Conservation (phyloP, 75 land plant species). For the Isoetes taiwanensis region DNA sequence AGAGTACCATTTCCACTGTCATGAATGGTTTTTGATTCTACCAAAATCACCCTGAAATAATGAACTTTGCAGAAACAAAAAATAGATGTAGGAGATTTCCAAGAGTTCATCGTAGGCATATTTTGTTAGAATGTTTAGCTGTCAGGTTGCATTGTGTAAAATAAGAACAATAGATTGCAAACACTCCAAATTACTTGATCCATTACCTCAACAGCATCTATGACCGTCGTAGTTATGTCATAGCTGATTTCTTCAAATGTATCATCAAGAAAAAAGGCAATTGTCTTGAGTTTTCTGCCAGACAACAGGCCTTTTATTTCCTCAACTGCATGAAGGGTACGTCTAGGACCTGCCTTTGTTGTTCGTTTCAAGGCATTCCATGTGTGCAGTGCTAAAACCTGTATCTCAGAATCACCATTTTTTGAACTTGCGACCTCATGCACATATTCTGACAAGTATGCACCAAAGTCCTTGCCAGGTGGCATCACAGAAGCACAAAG, state of each 20-base stretch:
- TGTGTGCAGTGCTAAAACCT: constrained; percentile 58
- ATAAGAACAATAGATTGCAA: neutral
- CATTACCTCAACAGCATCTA: constrained; percentile 90
- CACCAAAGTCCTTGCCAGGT: constrained; percentile 86
- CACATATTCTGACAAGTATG: constrained; percentile 81
- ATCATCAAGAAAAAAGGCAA: constrained; percentile 90
- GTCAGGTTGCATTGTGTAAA: too few relatives aligned
- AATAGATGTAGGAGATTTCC: too few relatives aligned
- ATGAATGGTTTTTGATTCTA: too few relatives aligned
- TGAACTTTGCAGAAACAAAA: too few relatives aligned
- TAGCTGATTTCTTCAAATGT: constrained; percentile 91
- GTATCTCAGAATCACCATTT: constrained; percentile 49
- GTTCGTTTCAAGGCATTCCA: constrained; percentile 80
- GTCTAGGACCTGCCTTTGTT: constrained; percentile 82
- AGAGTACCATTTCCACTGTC: too few relatives aligned
- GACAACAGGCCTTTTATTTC: constrained; percentile 86
- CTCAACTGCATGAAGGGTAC: constrained; percentile 67
- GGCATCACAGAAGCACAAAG: constrained; percentile 90
- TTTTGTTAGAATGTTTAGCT: too few relatives aligned
- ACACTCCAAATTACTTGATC: neutral
- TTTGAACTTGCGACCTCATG: constrained; percentile 69
- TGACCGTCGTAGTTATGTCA: constrained; percentile 89
- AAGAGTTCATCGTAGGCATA: too few relatives aligned
- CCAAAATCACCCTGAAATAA: too few relatives aligned
- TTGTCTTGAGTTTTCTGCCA: constrained; percentile 66